Evolutionary conservation across 148 eudicot species (phyloP), one percentile per base, ranked within the genome.

Genomic region (Spergularia marina): DNA sequence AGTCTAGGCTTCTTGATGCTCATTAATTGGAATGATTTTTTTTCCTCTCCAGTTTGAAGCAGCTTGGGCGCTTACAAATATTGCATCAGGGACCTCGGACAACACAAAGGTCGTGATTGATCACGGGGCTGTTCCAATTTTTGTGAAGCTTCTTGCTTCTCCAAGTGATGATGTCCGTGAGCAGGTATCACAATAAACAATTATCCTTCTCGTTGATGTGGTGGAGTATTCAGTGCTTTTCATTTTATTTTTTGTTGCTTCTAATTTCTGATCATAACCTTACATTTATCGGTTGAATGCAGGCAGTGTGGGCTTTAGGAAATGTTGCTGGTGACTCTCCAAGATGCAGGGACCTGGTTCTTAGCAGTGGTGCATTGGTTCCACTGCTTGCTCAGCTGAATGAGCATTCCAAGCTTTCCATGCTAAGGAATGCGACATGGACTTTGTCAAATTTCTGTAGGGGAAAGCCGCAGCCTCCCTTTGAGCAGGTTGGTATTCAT

Each of bases 391-490:
- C 86, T 60, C 96, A 89, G 79, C 77, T 91, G 66, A 89, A 84
- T 74, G 93, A 89, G 80, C 87, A 87, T 68, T 83, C 96, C 34
- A 89, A 91, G 80, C 91, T 91, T 63, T 91, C 96, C 36, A 91
- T 91, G 93, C 91, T 91, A 63, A 84, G 96, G 77, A 91, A 87
- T 83, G 96, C 96, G 54, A 91, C 96, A 30, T 91, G 96, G 93
- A 91, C 96, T 52, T 71, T 91, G 61, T 91, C 96, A 52, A 91
- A 91, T 80, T 89, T 91, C 70, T 91, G 91, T 79, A 74, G 96
- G 72, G 96, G 96, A 77, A 91, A 89, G 68, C 96, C 96, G 30
- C 96, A 89, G 63, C 93, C 96, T 44, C 83, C 86, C 14, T 91
- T 91, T 79, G 96, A 91, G 20, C 91, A 87, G 93, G 96, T 91